Evolutionary conservation across 306 rosid species (phyloP).

Genomic region (Cyclanthera cordifolia): DNA sequence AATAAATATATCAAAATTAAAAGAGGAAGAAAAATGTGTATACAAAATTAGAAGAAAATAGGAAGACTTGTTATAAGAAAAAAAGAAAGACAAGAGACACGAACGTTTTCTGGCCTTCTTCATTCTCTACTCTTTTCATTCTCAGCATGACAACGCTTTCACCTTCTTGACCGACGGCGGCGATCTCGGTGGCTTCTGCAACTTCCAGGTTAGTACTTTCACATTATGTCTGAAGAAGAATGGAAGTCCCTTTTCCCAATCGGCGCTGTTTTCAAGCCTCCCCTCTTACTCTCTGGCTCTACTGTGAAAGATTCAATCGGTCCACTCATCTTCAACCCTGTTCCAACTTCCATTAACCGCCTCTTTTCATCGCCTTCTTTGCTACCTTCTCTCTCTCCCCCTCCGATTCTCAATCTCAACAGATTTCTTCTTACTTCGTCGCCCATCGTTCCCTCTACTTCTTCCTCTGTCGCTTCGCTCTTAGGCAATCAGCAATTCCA

Average conservation of each 20-base stretch:
- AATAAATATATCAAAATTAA: too few species aligned
- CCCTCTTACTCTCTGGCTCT: conserved; percentile 21
- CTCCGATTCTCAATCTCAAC: conserved; percentile 21
- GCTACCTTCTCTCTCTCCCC: conserved; percentile 21
- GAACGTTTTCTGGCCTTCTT: too few species aligned
- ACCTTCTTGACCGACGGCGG: too few species aligned
- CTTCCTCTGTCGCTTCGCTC: conserved; percentile 30
- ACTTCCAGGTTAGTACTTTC: neutral
- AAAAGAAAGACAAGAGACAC: too few species aligned
- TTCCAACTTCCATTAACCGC: conserved; percentile 17
- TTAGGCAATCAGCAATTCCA: conserved; percentile 13
- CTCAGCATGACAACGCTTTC: too few species aligned
- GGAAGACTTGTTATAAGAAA: too few species aligned
- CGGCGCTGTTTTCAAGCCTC: conserved; percentile 23
- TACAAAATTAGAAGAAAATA: too few species aligned
- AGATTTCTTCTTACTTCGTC: conserved; percentile 33
- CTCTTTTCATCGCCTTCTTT: conserved; percentile 35
- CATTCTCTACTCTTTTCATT: too few species aligned
- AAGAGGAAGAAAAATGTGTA: too few species aligned
- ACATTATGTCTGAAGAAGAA: conserved; percentile 18
- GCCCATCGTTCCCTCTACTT: conserved; percentile 37
- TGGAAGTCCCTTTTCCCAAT: conserved; percentile 53
- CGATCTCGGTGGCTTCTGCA: neutral
- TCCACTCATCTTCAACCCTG: conserved; percentile 54
- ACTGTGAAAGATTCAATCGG: conserved; percentile 24